phyloP scores from a whole-genome alignment of 129 eudicot genomes.

The Flaveria sonorensis region DNA sequence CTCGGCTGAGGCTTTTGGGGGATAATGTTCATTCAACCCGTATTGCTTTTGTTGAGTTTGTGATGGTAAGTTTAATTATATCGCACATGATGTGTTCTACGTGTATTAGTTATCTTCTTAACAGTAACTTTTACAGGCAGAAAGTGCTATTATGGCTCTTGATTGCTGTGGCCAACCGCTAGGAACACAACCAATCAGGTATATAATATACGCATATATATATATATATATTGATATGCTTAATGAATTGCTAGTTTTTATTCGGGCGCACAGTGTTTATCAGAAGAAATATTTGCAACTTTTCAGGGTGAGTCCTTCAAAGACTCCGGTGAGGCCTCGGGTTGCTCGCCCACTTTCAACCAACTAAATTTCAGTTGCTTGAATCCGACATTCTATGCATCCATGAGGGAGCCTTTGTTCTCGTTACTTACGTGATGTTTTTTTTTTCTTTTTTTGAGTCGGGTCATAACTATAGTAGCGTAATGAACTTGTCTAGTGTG shows the following conservation, averaged over 20 bases:
- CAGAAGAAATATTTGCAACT: not conserved
- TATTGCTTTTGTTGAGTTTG: constrained; percentile 96
- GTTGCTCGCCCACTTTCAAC: constrained; percentile 59
- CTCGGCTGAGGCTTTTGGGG: constrained; percentile 97
- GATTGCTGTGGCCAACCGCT: constrained; percentile 86
- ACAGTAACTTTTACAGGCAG: constrained; percentile 55
- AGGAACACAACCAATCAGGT: constrained; percentile 92
- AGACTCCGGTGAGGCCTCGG: constrained; percentile 99
- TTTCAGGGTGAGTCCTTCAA: constrained; percentile 96
- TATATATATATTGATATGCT: not conserved
- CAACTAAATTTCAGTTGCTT: constrained; percentile 32
- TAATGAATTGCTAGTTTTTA: not conserved
- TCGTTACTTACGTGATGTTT: constrained; percentile 36
- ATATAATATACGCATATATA: too few relatives aligned
- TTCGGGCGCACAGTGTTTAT: not conserved
- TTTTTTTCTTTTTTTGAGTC: not conserved
- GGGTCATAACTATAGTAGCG: constrained; percentile 16
- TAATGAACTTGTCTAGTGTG: constrained; percentile 31
- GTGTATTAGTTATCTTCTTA: not conserved
- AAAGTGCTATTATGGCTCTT: constrained; percentile 88
- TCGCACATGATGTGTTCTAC: not conserved
- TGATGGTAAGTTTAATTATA: constrained; percentile 53
- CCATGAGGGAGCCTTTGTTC: constrained; percentile 32
- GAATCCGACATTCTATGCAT: constrained; percentile 27
- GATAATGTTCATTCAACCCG: constrained; percentile 94